Conservation (phyloP, 1,284 basidiomycete species). For the Malassezia arunalokei region DNA sequence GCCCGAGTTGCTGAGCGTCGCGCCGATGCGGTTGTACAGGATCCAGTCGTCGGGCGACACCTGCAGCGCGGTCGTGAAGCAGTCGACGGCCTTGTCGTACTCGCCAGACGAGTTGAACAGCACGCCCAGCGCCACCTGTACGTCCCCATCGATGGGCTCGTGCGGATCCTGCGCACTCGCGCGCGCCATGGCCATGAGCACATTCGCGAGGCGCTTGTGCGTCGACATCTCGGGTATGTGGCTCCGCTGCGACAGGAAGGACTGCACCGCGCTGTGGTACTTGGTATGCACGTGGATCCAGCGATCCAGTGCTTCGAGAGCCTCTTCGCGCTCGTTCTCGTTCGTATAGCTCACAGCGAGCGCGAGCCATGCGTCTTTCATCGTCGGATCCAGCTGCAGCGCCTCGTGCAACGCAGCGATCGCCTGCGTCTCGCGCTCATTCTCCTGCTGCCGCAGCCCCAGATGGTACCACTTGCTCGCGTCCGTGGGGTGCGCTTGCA, state of each 20-base stretch:
- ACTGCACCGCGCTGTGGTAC: constrained; percentile 51
- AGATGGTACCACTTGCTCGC: constrained; percentile 76
- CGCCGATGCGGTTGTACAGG: constrained; percentile 87
- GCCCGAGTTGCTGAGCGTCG: constrained; percentile 80
- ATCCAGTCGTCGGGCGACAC: constrained; percentile 86
- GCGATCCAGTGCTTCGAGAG: constrained; percentile 65
- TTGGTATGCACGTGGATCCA: constrained; percentile 55
- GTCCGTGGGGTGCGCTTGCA: constrained; percentile 64
- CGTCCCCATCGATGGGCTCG: constrained; percentile 59
- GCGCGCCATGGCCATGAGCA: constrained; percentile 47
- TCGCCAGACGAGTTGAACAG: constrained; percentile 80
- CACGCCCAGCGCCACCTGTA: constrained; percentile 87
- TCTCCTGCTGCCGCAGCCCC: constrained; percentile 95
- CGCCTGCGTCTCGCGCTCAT: constrained; percentile 84
- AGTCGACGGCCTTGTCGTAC: constrained; percentile 81
- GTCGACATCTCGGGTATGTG: neutral
- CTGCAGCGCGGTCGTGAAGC: constrained; percentile 75
- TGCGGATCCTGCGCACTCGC: constrained; percentile 19
- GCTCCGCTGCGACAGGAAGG: constrained; percentile 37
- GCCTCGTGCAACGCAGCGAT: constrained; percentile 72
- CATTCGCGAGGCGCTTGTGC: constrained; percentile 11
- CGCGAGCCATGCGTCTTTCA: constrained; percentile 67
- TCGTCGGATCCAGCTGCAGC: constrained; percentile 59
- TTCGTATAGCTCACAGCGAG: constrained; percentile 86
- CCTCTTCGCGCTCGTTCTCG: constrained; percentile 60